Evolutionary conservation across 176 grass and related monocot species (phyloP).

Genomic region (Canna indica): DNA sequence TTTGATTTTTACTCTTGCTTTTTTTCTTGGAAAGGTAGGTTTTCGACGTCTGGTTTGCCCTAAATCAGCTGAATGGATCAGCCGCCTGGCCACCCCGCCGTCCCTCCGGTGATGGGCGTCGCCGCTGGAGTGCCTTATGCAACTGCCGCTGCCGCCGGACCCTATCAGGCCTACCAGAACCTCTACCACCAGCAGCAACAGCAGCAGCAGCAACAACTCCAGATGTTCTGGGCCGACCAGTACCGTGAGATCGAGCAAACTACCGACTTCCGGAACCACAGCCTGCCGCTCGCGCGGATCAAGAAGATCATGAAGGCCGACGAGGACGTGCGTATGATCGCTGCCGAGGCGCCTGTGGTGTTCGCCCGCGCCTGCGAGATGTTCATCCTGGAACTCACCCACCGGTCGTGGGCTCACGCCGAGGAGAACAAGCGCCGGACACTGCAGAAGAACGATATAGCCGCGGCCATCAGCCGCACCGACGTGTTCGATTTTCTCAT

Average conservation of each 20-base stretch:
- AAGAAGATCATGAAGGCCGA: constrained; percentile 93
- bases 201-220: constrained; percentile 20
- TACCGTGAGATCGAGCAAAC: constrained; percentile 82
- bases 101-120: background rate
- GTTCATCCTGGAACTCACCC: constrained; percentile 39
- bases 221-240: constrained; percentile 87
- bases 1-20: background rate
- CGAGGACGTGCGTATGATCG: constrained; percentile 31
- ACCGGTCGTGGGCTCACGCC: constrained; percentile 9
- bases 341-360: constrained; percentile 32
- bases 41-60: background rate
- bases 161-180: constrained; percentile 6
- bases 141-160: background rate
- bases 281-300: constrained; percentile 77
- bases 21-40: background rate
- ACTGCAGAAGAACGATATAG: constrained; percentile 16
- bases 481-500: constrained; percentile 18
- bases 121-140: background rate
- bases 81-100: background rate
- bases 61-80: background rate
- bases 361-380: constrained; percentile 39
- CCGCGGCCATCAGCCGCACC: constrained; percentile 9
- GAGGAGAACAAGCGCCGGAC: constrained; percentile 20
- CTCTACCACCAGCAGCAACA: constrained; percentile 13
- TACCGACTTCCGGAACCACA: constrained; percentile 86